Evolutionary conservation across 306 rosid species (phyloP), one percentile per base, ranked within the genome.

Genomic region (Medicago arabica): DNA sequence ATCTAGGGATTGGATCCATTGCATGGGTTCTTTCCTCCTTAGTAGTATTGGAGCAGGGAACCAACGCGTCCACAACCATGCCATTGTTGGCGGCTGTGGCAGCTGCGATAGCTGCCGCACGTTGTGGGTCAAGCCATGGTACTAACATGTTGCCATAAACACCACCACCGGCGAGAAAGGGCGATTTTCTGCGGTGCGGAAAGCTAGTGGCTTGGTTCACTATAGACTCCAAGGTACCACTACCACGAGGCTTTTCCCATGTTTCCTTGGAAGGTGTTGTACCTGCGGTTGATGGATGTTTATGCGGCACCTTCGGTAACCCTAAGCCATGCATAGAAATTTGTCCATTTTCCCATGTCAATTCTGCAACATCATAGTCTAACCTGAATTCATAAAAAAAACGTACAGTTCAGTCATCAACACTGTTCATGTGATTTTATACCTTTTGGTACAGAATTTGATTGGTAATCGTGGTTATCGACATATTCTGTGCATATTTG

Each of bases 271-370:
- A 39, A 28, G 83, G 21, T 2, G 66, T 38, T 0, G 44, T 28
- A 3, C 59, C n/a, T 8, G 19, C 2, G 0, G 34, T 13, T 1
- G 63, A 4, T 4, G 49, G 7, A 2, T 66, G 39, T 69, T 88
- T 90, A 1, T n/a, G 75, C 15, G 83, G 81, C 63, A 73, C 69
- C 7, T 89, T 86, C 9, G 91, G 97, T 6, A 76, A 76, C 19
- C 97, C 99, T 41, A 95, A 72, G 10, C 91, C 96, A 76, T 92
- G 96, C 96, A 95, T 87, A 66, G 93, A 80, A 57, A 88, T 43
- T 25, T 92, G 97, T 7, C 99, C 99, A 40, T 95, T 95, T 79
- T 89, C 88, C 99, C 99, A 95, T 74, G 92, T 95, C 9, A 95
- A 88, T 65, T 95, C 99, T 1, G 99, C 91, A 10, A 92, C 88